Percentiles rank a stretch among this genome's conserved stretches.
Evolutionary conservation across 75 land plant species (phyloP).

Genomic region (Cunninghamia lanceolata): DNA sequence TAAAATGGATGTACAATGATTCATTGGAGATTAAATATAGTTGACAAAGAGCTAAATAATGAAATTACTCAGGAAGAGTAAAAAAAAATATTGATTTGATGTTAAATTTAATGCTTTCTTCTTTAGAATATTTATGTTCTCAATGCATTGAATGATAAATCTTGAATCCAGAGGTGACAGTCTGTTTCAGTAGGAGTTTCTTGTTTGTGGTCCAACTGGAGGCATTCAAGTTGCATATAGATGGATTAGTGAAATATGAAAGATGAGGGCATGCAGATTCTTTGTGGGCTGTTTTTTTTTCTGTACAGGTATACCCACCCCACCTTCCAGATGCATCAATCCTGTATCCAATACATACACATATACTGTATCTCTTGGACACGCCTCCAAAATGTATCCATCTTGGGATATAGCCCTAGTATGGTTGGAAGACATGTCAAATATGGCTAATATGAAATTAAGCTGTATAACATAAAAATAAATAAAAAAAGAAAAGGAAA

Average conservation of each 20-base stretch:
- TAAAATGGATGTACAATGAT: no score
- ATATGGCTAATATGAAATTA: no score
- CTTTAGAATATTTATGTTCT: not conserved
- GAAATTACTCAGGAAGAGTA: no score
- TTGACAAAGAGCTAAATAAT: not conserved
- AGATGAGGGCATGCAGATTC: not conserved
- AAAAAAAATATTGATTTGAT: not conserved
- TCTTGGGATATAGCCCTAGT: no score
- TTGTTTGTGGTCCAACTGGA: not conserved
- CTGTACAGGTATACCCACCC: no score
- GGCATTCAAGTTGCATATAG: not conserved
- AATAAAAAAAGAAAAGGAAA: no score
- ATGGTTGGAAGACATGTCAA: no score
- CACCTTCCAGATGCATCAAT: no score
- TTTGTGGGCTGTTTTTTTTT: not conserved
- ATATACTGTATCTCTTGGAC: no score
- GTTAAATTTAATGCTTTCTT: not conserved
- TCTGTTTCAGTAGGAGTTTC: not conserved
- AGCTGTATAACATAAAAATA: no score
- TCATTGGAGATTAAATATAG: not conserved
- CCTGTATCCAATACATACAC: no score
- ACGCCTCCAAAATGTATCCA: no score
- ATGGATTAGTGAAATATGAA: not conserved
- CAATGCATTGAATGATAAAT: not conserved
- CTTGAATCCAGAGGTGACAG: not conserved